Evolutionary conservation across 306 rosid species (phyloP).

Genomic region (Quercus parvula): DNA sequence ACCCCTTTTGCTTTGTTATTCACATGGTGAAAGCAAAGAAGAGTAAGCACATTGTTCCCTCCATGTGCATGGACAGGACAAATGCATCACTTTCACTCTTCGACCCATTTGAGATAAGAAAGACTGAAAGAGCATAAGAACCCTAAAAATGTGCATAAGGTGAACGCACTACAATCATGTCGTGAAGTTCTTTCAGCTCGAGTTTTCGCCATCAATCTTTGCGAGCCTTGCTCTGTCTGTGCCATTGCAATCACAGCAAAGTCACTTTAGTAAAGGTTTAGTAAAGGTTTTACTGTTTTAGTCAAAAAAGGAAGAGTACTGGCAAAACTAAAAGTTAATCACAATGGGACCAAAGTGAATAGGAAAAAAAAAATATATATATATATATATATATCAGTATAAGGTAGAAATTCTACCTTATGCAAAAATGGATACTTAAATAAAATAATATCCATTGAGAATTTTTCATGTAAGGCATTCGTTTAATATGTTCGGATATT

Average conservation of each 20-base stretch:
- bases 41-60: background rate
- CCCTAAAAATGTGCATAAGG: background rate
- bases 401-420: too few relatives aligned
- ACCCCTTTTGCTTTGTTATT: background rate
- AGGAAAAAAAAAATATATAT: too few relatives aligned
- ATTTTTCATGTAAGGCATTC: too few relatives aligned
- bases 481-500: too few relatives aligned
- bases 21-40: background rate
- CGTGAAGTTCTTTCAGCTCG: background rate
- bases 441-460: too few relatives aligned
- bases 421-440: too few relatives aligned
- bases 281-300: too few relatives aligned
- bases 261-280: background rate
- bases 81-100: background rate
- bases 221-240: background rate
- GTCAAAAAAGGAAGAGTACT: too few relatives aligned
- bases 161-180: background rate
- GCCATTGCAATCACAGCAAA: constrained; percentile 12
- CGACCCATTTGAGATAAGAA: background rate
- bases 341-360: too few relatives aligned
- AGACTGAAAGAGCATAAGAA: background rate
- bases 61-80: background rate
- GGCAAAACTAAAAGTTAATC: too few relatives aligned
- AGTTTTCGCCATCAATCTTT: constrained; percentile 10
- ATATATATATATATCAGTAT: too few relatives aligned